Percentiles rank a stretch among this genome's conserved stretches.
phyloP scores from a whole-genome alignment of 2,329 filamentous ascomycete genomes.

The Sporothrix dimorphospora region DNA sequence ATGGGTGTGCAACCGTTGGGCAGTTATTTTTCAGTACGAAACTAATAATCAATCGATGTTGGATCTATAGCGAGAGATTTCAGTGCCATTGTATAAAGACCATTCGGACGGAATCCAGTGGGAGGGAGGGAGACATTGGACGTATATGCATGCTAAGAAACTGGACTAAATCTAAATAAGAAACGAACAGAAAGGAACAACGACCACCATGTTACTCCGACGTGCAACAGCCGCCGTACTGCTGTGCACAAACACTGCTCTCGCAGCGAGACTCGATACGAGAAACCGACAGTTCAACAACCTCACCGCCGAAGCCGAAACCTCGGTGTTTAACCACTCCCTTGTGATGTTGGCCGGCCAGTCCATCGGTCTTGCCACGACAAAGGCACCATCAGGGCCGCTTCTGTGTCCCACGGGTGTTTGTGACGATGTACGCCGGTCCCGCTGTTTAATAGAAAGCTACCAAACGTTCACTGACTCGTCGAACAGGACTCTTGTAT shows the following conservation, averaged over 20 bases:
- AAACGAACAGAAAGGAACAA: background rate
- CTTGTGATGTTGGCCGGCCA: background rate
- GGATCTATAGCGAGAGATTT: too few species aligned
- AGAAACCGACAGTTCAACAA: background rate
- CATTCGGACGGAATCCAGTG: too few species aligned
- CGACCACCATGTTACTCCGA: background rate
- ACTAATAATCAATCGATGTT: too few species aligned
- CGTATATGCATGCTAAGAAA: too few species aligned
- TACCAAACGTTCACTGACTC: background rate
- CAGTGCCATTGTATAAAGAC: too few species aligned
- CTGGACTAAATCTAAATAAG: too few species aligned
- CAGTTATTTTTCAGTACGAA: too few species aligned
- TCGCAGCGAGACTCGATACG: background rate
- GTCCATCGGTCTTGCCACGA: background rate
- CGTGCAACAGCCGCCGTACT: background rate
- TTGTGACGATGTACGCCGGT: background rate
- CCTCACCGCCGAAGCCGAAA: background rate
- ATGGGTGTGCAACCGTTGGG: too few species aligned
- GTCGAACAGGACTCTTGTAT: background rate
- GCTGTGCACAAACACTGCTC: background rate
- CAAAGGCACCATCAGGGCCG: background rate
- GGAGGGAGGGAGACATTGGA: too few species aligned
- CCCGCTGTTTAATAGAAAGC: too few species aligned
- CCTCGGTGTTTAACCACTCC: background rate
- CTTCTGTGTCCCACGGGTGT: background rate